phyloP scores from a whole-genome alignment of 2,329 filamentous ascomycete species.

The Penicillium sp. region DNA sequence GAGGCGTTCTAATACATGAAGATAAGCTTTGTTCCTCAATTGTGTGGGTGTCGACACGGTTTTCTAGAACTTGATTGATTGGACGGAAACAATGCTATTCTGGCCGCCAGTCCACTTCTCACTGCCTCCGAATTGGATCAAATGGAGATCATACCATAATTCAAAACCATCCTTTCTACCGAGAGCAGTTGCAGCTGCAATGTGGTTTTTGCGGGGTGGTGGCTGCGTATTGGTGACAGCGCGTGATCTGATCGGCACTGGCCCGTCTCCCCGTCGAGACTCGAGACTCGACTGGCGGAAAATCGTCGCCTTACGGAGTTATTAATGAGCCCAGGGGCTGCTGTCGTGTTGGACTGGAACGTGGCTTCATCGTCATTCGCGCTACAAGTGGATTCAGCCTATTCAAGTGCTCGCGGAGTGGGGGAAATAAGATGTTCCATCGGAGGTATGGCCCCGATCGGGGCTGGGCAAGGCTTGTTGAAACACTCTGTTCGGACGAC shows the following conservation, averaged over 20 bases:
- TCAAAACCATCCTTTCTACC: background rate
- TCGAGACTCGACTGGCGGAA: background rate
- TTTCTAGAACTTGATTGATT: background rate
- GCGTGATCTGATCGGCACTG: background rate
- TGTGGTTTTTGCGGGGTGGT: background rate
- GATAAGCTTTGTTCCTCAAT: background rate
- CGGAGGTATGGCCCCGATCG: slow-evolving; percentile 6
- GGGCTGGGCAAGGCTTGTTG: background rate
- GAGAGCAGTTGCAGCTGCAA: background rate
- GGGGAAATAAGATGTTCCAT: background rate
- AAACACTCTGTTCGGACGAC: slow-evolving; percentile 4
- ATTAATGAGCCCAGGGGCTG: slow-evolving; percentile 1
- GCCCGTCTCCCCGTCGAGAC: background rate
- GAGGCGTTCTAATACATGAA: no score
- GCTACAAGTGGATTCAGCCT: slow-evolving; percentile 9
- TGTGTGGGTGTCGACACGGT: background rate
- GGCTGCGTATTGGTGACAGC: background rate
- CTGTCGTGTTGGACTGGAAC: background rate
- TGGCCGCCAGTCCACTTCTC: no score
- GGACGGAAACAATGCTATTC: background rate
- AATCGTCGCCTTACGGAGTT: background rate
- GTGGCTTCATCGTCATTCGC: background rate
- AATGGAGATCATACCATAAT: no score
- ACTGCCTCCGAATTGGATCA: background rate
- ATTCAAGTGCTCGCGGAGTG: slow-evolving; percentile 2